These are phyloP conservation scores for Fusarium nelsonii DNA, from an alignment of 2,329 filamentous ascomycete species.

Conservation along the genomic window DNA sequence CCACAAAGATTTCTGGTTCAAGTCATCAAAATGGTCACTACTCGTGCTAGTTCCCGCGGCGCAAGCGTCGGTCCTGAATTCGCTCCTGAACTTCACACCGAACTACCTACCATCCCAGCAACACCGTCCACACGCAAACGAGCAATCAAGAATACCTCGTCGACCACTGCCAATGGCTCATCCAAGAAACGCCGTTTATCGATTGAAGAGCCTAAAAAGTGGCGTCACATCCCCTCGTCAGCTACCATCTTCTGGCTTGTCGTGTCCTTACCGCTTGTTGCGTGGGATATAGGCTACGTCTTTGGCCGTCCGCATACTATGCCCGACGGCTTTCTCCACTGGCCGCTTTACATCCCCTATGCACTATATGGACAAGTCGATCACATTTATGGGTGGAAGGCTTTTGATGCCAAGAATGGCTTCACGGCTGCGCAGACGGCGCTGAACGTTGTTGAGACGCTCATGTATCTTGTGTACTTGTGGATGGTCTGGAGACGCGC, in stretches of 20 bases:
- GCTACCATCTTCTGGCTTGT: constrained; percentile 75
- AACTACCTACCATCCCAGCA: constrained; percentile 15
- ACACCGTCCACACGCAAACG: constrained; percentile 38
- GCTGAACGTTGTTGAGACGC: constrained; percentile 76
- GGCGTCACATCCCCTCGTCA: constrained; percentile 61
- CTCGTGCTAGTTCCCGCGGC: constrained; percentile 53
- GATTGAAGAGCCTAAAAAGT: constrained; percentile 40
- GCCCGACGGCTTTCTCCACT: constrained; percentile 79
- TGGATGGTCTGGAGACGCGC: constrained; percentile 51
- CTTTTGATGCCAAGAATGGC: constrained; percentile 74
- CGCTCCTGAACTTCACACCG: constrained; percentile 13
- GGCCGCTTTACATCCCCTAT: constrained; percentile 81
- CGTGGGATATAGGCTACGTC: constrained; percentile 86
- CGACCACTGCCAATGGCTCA: constrained; percentile 9
- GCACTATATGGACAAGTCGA: constrained; percentile 84
- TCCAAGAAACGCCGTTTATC: constrained; percentile 31
- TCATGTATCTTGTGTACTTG: constrained; percentile 72
- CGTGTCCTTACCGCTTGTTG: constrained; percentile 80
- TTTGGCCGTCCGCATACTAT: constrained; percentile 84
- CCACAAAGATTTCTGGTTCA: neutral
- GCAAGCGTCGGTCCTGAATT: constrained; percentile 46
- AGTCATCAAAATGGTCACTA: constrained; percentile 53
- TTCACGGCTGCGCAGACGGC: constrained; percentile 82
- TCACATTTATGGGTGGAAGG: constrained; percentile 83
- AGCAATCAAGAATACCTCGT: constrained; percentile 19